phyloP scores from a whole-genome alignment of 1,284 basidiomycete genomes.

The Inonotus obliquus region DNA sequence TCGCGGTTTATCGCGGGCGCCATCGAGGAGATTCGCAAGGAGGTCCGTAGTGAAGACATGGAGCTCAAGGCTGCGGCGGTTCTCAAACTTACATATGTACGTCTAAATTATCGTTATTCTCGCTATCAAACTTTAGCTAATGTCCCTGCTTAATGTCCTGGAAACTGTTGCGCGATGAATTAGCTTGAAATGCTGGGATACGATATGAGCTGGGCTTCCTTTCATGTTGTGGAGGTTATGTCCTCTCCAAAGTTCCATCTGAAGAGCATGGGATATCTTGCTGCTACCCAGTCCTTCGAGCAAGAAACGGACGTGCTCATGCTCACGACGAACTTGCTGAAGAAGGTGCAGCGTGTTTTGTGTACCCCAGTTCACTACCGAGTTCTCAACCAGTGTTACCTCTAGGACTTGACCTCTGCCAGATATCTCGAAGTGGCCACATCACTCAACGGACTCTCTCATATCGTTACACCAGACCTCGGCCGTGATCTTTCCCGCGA shows the following conservation, averaged over 20 bases:
- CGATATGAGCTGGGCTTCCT: conserved; percentile 87
- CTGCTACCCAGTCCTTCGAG: conserved; percentile 88
- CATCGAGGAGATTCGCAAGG: conserved; percentile 84
- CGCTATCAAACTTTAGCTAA: not conserved
- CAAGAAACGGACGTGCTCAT: conserved; percentile 96
- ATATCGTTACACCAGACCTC: conserved; percentile 85
- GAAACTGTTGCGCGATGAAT: not conserved
- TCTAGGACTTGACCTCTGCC: conserved; percentile 76
- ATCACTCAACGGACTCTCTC: conserved; percentile 83
- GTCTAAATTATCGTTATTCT: conserved; percentile 30
- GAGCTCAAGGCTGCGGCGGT: conserved; percentile 94
- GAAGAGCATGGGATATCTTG: conserved; percentile 95
- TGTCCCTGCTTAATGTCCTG: too few relatives aligned
- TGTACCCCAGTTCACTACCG: conserved; percentile 4
- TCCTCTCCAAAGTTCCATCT: conserved; percentile 87
- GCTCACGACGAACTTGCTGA: conserved; percentile 94
- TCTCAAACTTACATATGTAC: conserved; percentile 94
- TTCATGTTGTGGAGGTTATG: conserved; percentile 98
- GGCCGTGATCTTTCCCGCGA: conserved; percentile 88
- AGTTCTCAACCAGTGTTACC: conserved; percentile 9
- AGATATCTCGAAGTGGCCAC: conserved; percentile 72
- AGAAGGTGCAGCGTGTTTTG: conserved; percentile 66
- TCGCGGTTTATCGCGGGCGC: conserved; percentile 77
- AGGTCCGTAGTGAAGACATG: conserved; percentile 94
- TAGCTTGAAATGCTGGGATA: conserved; percentile 93